Base-by-base conservation (phyloP, 179 eudicot genomes). In the Carnegiea gigantea region DNA sequence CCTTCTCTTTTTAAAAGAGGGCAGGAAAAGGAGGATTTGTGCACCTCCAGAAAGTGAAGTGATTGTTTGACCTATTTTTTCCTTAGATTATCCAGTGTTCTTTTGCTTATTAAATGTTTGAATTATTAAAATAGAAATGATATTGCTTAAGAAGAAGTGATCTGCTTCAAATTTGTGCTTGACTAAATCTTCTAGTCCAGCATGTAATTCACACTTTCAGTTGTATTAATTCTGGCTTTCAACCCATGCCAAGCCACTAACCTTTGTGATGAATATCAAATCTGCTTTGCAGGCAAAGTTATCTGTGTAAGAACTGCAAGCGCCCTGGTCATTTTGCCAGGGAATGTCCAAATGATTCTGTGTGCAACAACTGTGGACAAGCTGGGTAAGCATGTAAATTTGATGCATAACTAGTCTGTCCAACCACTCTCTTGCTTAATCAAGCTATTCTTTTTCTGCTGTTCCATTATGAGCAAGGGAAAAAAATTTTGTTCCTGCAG, bases 361-460 rank as follows among this genome's bases (percentile, higher is more conserved):
- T 92, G 53, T 92, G 95, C 86, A 90, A 92, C 88, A 92, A 92
- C 84, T 92, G 93, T 75, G 93, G 93, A 59, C 88, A 90, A 79
- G 88, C 90, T 65, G 95, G 95, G 93, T 92, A 83, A 85, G 90
- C 80, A 12, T 74, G 26, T 79, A 48, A 48, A 49, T 57, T 48
- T 33, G 60, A n/a, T 40, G 24, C 77, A 15, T 20, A 51, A 49
- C 26, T 9, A 64, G 60, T 24, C 38, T 62, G 0, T 24, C 23
- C 62, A 0, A 51, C 71, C 8, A 5, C 71, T n/a, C 26, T 15
- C 15, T 15, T 75, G n/a, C 65, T 28, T 14, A 30, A 21, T 13
- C 36, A 38, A 72, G 77, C 28, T 28, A 26, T 57, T 2, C 28
- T 46, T 76, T 38, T 57, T 18, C 59, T 43, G 26, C n/a, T 64